Base-by-base conservation (phyloP, 2,329 filamentous ascomycete species). In the Arthrinium puccinioides region DNA sequence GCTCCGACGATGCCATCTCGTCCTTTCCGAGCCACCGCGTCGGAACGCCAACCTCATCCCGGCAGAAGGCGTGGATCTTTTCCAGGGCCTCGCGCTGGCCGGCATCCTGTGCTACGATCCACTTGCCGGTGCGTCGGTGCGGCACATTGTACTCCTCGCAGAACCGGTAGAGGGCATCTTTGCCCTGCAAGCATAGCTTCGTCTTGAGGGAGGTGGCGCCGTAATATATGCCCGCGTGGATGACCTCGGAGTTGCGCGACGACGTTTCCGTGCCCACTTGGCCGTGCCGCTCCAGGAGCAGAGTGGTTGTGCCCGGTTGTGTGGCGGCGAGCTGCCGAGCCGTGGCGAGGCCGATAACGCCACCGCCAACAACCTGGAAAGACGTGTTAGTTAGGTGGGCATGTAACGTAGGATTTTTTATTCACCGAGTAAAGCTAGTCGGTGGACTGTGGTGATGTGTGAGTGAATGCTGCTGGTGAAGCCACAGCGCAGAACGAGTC, bases 201-300 rank as follows among this genome's bases (percentile, higher is more conserved):
- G 89, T 87, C 64, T 98, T 98, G 37, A 96, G 76, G 2, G 80
- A 82, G 27, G 65, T 61, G 6, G 70, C 57, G 13, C 84, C 86
- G 61, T 96, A 96, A 72, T 96, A 97, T 45, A 97, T 74, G 11
- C 92, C 92, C 1, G 87, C 92, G 59, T 98, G 92, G 50, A 98
- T 94, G 38, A 97, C 90, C 73, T 97, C 89, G 54, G 84, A 90
- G 66, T 95, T 96, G 48, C 89, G 81, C 46, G 84, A 86, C 44
- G 84, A 89, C 1, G 88, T 95, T 65, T 96, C 89, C 20, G 79
- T 90, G 34, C 89, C 89, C 19, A 85, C 71, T 35, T 74, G 70
- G 16, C 69, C 61, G 66, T 95, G 85, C 19, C 84, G 79, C 62
- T 96, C 89, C 2, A 96, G 77, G 37, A 95, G 68, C 10, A 95